A percentile compares a stretch with the other conserved stretches of the same genome.
phyloP scores from a whole-genome alignment of 2,329 filamentous ascomycete species.

The Colletotrichum truncatum region DNA sequence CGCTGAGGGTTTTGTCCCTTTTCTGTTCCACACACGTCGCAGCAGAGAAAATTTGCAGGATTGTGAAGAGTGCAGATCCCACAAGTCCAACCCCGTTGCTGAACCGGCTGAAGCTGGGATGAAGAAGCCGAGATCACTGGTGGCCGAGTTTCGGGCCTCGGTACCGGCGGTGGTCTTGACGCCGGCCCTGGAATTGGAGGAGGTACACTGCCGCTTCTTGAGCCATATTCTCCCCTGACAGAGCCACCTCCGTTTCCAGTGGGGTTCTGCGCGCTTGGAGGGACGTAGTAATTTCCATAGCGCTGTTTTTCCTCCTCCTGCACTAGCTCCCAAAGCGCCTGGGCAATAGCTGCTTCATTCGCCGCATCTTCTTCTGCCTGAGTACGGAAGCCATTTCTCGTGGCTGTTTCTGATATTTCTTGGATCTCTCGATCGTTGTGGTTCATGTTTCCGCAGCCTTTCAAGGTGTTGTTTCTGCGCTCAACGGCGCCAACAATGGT shows the following conservation, averaged over 20 bases:
- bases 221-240: conserved; percentile 35
- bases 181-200: conserved; percentile 14
- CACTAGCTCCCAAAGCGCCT: conserved; percentile 86
- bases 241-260: conserved; percentile 51
- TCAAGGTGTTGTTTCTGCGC: conserved; percentile 71
- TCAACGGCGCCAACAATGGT: conserved; percentile 78
- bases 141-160: conserved; percentile 11
- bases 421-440: conserved; percentile 73
- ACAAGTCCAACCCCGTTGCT: conserved; percentile 58
- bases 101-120: background rate
- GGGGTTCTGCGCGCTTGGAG: conserved; percentile 59
- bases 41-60: conserved; percentile 57
- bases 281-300: conserved; percentile 64
- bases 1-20: conserved; percentile 32
- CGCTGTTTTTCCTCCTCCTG: conserved; percentile 76
- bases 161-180: conserved; percentile 32
- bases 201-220: conserved; percentile 16
- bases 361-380: conserved; percentile 89
- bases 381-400: conserved; percentile 80
- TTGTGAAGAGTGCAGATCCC: conserved; percentile 66
- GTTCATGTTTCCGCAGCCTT: conserved; percentile 80
- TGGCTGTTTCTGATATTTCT: conserved; percentile 70
- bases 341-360: conserved; percentile 86
- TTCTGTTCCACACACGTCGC: conserved; percentile 61
- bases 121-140: conserved; percentile 4